A percentile compares a stretch with the other conserved stretches of the same genome.
These are phyloP conservation scores for Seiridium cupressi DNA, from an alignment of 2,329 filamentous ascomycete genomes.

Conservation along the genomic window DNA sequence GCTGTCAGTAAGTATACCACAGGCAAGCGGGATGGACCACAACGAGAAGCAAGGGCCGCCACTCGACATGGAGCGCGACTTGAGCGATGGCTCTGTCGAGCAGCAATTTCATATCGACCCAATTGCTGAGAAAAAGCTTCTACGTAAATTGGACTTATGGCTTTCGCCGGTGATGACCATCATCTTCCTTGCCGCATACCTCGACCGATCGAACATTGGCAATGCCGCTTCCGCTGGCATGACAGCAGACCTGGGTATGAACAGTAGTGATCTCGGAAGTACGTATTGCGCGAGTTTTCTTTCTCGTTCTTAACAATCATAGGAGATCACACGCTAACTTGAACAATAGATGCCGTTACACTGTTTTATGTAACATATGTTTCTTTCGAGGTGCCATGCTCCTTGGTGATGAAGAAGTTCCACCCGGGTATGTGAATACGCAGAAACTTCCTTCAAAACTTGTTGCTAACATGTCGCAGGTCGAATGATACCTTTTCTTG, in stretches of 20 bases:
- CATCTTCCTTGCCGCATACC: constrained; percentile 14
- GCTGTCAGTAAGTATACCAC: too few species aligned
- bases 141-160: constrained; percentile 14
- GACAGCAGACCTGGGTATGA: constrained; percentile 12
- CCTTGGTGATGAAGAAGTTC: constrained; percentile 40
- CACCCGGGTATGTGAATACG: constrained; percentile 31
- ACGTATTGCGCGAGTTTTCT: too few species aligned
- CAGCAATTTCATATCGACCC: constrained; percentile 6
- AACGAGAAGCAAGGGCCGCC: too few species aligned
- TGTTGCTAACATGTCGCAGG: too few species aligned
- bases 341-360: constrained; percentile 7
- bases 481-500: constrained; percentile 46
- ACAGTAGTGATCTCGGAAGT: constrained; percentile 5
- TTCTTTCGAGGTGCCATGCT: constrained; percentile 21
- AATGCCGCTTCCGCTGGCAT: constrained; percentile 16
- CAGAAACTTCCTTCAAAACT: too few species aligned
- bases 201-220: constrained; percentile 16
- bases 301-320: too few species aligned
- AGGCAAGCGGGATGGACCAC: too few species aligned
- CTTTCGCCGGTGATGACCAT: constrained; percentile 14
- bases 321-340: too few species aligned
- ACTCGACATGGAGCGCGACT: too few species aligned
- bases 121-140: constrained; percentile 9
- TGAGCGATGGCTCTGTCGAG: too few species aligned
- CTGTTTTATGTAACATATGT: constrained; percentile 21